phyloP scores from a whole-genome alignment of 345 rosid species.

The Eutrema heterophyllum region DNA sequence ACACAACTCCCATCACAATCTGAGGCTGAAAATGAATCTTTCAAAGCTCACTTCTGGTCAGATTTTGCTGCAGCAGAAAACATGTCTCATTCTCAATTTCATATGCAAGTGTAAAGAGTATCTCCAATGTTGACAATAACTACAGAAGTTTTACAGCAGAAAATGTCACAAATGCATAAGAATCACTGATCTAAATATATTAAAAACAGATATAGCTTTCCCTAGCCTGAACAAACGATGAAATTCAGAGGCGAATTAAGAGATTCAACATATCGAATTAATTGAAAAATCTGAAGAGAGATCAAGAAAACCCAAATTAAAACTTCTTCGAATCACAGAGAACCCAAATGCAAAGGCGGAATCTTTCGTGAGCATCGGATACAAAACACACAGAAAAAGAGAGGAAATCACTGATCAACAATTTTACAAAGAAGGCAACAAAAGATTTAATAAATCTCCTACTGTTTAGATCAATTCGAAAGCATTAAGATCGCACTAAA shows the following conservation, averaged over 20 bases:
- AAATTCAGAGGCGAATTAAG: not conserved
- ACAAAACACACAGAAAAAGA: not conserved
- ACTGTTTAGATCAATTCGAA: not conserved
- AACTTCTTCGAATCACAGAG: not conserved
- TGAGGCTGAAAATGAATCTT: slow-evolving; percentile 26
- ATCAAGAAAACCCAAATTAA: not conserved
- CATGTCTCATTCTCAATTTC: not conserved
- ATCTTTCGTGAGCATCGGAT: not conserved
- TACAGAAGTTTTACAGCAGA: not conserved
- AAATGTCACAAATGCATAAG: not conserved
- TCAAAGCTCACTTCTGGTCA: not conserved
- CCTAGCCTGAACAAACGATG: not conserved
- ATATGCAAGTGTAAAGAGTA: not conserved
- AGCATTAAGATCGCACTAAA: not conserved
- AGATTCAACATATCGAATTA: not conserved
- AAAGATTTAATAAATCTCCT: not conserved
- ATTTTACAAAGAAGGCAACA: not conserved
- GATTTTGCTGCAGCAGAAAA: not conserved
- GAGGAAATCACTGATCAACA: not conserved
- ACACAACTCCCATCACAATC: slow-evolving; percentile 83
- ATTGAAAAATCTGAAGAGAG: not conserved
- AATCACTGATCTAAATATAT: not conserved
- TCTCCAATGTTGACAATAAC: not conserved
- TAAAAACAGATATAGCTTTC: not conserved
- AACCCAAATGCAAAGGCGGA: slow-evolving; percentile 10